Evolutionary conservation across 208 protist species (phyloP).

Genomic region (Trypanosoma lewisi): DNA sequence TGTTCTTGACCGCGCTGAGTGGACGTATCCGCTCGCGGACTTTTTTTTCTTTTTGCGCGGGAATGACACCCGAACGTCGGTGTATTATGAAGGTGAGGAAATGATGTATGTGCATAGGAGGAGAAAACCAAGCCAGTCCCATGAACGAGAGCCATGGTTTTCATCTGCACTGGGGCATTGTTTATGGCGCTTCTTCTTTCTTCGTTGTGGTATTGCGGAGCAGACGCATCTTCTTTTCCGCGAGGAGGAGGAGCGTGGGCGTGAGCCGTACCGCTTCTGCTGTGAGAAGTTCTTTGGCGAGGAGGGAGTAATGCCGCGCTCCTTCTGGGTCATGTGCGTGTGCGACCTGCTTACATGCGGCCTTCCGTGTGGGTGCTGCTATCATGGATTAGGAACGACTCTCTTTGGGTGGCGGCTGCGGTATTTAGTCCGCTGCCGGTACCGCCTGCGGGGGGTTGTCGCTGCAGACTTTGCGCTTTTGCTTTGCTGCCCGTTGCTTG

Average conservation of each 20-base stretch:
- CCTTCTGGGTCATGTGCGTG: slow-evolving; percentile 37
- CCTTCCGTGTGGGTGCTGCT: slow-evolving; percentile 47
- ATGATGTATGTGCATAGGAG: background rate
- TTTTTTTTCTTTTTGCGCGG: slow-evolving; percentile 18
- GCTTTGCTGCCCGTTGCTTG: slow-evolving; percentile 44
- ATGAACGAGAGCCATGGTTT: background rate
- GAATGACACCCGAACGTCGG: background rate
- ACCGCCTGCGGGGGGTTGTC: slow-evolving; percentile 40
- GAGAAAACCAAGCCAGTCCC: background rate
- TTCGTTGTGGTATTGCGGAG: slow-evolving; percentile 61
- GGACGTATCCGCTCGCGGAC: slow-evolving; percentile 31
- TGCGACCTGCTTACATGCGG: slow-evolving; percentile 53
- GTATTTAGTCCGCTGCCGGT: slow-evolving; percentile 65
- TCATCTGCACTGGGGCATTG: slow-evolving; percentile 25
- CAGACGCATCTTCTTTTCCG: slow-evolving; percentile 50
- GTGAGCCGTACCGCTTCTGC: slow-evolving; percentile 27
- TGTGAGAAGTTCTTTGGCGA: slow-evolving; percentile 43
- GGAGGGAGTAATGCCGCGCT: slow-evolving; percentile 25
- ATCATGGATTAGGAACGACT: slow-evolving; percentile 66
- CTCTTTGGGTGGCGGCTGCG: slow-evolving; percentile 65
- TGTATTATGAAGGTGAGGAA: background rate
- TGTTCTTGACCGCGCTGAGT: slow-evolving; percentile 37
- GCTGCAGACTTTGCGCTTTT: slow-evolving; percentile 30
- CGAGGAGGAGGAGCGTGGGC: slow-evolving; percentile 39
- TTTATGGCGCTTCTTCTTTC: slow-evolving; percentile 50